Percentiles rank a stretch among this genome's conserved stretches.
Conservation (phyloP, 2,329 filamentous ascomycete genomes). For the Gliomastix tumulicola region DNA sequence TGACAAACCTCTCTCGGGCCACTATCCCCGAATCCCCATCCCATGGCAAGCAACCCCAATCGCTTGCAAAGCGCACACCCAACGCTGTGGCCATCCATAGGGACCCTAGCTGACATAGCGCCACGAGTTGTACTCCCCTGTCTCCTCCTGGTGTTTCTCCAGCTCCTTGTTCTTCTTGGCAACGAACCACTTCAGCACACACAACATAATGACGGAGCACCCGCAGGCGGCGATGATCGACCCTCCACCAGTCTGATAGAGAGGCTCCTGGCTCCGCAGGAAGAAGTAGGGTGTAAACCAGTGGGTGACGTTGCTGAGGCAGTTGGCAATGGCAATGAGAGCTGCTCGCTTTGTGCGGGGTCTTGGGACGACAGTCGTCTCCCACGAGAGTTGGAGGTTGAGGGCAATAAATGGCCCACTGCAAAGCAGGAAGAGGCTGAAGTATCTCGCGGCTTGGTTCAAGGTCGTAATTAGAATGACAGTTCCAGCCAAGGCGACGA, state of each 20-base stretch:
- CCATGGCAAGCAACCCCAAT: too few relatives aligned
- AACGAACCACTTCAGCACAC: constrained; percentile 13
- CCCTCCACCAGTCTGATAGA: constrained; percentile 19
- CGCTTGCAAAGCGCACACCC: too few relatives aligned
- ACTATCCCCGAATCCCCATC: too few relatives aligned
- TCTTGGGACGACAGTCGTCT: constrained; percentile 29
- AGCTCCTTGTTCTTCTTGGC: constrained; percentile 14
- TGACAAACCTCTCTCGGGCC: too few relatives aligned
- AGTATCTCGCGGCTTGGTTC: constrained; percentile 31
- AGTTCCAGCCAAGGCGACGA: constrained; percentile 25
- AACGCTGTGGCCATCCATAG: too few relatives aligned
- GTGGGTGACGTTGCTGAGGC: constrained; percentile 25
- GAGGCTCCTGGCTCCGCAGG: constrained; percentile 17
- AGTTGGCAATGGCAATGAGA: constrained; percentile 32
- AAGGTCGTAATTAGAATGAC: constrained; percentile 32
- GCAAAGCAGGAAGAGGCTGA: constrained; percentile 31
- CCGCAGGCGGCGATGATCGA: constrained; percentile 16
- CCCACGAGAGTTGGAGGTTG: constrained; percentile 32
- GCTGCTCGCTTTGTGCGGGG: constrained; percentile 31
- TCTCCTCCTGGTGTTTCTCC: constrained; percentile 2
- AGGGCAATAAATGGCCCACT: constrained; percentile 28
- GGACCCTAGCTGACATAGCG: not conserved
- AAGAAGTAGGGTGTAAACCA: constrained; percentile 34
- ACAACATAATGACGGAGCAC: constrained; percentile 8
- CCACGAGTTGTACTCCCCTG: not conserved